A percentile compares a stretch with the other conserved stretches of the same genome.
Conservation (phyloP, 192 early-diverging fungal species). For the Chytriomyces sp. region DNA sequence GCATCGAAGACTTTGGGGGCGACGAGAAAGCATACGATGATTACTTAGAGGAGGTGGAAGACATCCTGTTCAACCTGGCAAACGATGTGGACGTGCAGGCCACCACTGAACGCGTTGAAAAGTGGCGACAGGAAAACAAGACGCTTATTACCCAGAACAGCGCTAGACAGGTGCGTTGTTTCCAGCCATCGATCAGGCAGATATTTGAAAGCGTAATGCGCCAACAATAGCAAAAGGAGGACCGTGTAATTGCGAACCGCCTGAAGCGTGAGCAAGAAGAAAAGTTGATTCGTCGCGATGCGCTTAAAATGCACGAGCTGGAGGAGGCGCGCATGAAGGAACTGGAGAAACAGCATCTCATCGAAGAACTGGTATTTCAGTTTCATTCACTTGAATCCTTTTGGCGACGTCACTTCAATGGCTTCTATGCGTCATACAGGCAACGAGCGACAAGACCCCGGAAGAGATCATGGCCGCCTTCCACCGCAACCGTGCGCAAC, state of each 20-base stretch:
- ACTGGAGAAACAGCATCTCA: conserved; percentile 67
- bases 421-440: conserved; percentile 6
- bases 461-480: conserved; percentile 29
- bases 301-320: conserved; percentile 68
- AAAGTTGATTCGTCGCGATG: conserved; percentile 64
- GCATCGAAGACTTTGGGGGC: conserved; percentile 83
- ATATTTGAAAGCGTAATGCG: not conserved
- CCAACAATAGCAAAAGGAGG: conserved; percentile 42
- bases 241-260: conserved; percentile 34
- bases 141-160: conserved; percentile 74
- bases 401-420: not conserved
- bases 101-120: conserved; percentile 74
- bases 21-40: conserved; percentile 79
- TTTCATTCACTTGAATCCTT: not conserved
- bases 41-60: conserved; percentile 75
- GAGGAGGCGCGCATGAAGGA: conserved; percentile 71
- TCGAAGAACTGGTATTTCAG: conserved; percentile 68
- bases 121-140: conserved; percentile 77
- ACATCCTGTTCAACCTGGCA: conserved; percentile 72
- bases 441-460: conserved; percentile 34
- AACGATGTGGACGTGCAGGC: conserved; percentile 85
- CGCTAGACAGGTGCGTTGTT: conserved; percentile 50
- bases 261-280: conserved; percentile 55
- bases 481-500: not conserved
- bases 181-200: not conserved